These are phyloP conservation scores for Boechera divaricarpa DNA, from an alignment of 345 rosid genomes.

Conservation along the genomic window DNA sequence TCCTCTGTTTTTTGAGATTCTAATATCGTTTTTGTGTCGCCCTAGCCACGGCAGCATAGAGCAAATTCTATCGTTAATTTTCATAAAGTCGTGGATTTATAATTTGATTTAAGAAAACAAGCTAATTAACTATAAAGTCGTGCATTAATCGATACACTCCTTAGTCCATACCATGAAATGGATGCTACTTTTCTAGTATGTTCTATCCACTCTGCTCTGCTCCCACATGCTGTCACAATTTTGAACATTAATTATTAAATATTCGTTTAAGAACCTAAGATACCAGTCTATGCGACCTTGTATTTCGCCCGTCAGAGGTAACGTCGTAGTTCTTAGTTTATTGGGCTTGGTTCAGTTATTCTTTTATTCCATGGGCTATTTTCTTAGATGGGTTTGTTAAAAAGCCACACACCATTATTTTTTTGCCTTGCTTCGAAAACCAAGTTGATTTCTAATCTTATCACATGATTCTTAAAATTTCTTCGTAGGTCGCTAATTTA, in stretches of 20 bases:
- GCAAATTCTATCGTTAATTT: too few species aligned
- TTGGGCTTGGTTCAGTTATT: slow-evolving; percentile 16
- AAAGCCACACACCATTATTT: neutral
- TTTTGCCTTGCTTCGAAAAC: neutral
- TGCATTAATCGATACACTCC: neutral
- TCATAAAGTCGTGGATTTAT: too few species aligned
- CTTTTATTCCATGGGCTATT: slow-evolving; percentile 1
- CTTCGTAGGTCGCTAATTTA: neutral
- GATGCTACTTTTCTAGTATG: neutral
- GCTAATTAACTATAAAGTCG: neutral
- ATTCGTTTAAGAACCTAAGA: neutral
- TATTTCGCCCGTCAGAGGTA: neutral
- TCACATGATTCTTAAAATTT: neutral
- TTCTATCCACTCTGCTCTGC: neutral
- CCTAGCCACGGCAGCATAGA: too few species aligned
- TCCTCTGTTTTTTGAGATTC: too few species aligned
- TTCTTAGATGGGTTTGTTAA: neutral
- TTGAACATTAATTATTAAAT: neutral
- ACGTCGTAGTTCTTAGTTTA: neutral
- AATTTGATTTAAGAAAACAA: neutral
- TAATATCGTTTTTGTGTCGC: too few species aligned
- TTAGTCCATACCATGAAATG: neutral
- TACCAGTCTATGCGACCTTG: neutral
- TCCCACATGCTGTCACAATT: neutral
- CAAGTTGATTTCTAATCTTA: neutral